These are phyloP conservation scores for Xanthoconium purpureum DNA, from an alignment of 768 basidiomycete genomes.

Conservation along the genomic window DNA sequence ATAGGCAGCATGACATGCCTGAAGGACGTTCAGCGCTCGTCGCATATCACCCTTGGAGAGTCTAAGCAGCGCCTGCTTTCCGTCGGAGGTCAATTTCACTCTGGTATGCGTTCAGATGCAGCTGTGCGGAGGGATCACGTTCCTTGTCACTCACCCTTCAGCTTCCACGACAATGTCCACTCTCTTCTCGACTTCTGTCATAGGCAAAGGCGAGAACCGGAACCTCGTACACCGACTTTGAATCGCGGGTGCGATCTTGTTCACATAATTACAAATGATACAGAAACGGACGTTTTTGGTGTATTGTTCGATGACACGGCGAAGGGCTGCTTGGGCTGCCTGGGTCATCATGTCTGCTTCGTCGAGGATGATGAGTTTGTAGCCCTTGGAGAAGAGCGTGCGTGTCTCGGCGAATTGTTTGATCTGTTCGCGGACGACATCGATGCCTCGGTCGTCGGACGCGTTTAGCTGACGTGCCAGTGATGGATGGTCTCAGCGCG, in stretches of 20 bases:
- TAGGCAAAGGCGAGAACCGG: conserved; percentile 91
- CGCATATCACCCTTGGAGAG: conserved; percentile 99
- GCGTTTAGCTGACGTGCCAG: conserved; percentile 73
- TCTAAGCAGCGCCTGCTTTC: conserved; percentile 85
- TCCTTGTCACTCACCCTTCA: conserved; percentile 60
- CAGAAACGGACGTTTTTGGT: conserved; percentile 99
- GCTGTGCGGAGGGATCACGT: background rate
- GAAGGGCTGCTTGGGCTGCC: conserved; percentile 92
- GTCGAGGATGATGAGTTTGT: conserved; percentile 96
- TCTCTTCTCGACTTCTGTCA: conserved; percentile 80
- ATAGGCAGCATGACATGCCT: conserved; percentile 98
- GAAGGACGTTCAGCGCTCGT: conserved; percentile 90
- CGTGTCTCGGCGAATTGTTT: conserved; percentile 98
- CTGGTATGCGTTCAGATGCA: conserved; percentile 39
- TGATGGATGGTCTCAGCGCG: background rate
- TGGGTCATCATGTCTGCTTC: conserved; percentile 99
- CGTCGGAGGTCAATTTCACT: conserved; percentile 82
- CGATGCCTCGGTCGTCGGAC: conserved; percentile 97
- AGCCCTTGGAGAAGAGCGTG: conserved; percentile 87
- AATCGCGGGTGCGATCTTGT: conserved; percentile 97
- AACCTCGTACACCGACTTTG: conserved; percentile 98
- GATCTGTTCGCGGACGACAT: conserved; percentile 97
- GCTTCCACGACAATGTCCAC: conserved; percentile 73
- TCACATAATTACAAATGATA: conserved; percentile 99
- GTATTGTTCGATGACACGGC: conserved; percentile 97